Percentiles rank a stretch among this genome's conserved stretches.
phyloP scores from a whole-genome alignment of 2,329 filamentous ascomycete species.

The Dryadomyces quercus-mongolicae region DNA sequence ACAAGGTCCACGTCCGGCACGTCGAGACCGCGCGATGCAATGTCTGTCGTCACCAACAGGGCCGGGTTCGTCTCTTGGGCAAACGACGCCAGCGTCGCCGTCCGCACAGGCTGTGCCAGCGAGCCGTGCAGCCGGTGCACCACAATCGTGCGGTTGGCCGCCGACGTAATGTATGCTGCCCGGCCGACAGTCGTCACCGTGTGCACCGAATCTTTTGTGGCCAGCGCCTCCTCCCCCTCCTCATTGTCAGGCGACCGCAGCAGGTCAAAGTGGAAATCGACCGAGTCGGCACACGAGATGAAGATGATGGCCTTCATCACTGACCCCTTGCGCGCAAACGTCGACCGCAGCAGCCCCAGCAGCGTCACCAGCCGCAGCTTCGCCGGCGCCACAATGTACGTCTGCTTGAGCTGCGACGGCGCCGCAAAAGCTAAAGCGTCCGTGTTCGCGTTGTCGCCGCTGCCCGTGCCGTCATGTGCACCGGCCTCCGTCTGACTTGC shows the following conservation, averaged over 20 bases:
- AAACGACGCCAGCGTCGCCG: conserved; percentile 74
- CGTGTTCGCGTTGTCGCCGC: conserved; percentile 25
- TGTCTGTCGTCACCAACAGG: conserved; percentile 86
- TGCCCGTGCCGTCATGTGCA: not conserved
- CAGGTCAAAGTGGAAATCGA: conserved; percentile 90
- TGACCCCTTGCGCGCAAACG: conserved; percentile 77
- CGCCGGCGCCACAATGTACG: conserved; percentile 74
- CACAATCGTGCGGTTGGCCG: conserved; percentile 60
- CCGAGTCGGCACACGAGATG: conserved; percentile 91
- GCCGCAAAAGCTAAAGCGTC: conserved; percentile 66
- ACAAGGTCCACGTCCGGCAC: conserved; percentile 91
- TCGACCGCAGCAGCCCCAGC: conserved; percentile 69
- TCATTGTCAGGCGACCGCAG: conserved; percentile 47
- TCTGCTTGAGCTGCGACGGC: conserved; percentile 87
- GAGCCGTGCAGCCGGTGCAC: conserved; percentile 87
- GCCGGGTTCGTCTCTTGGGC: conserved; percentile 60
- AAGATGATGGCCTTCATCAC: conserved; percentile 97
- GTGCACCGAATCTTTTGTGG: conserved; percentile 15
- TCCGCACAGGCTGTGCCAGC: conserved; percentile 75
- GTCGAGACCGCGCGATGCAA: conserved; percentile 89
- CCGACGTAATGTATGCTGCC: conserved; percentile 60
- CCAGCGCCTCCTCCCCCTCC: too few species aligned
- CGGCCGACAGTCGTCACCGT: conserved; percentile 44
- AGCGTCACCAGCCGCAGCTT: conserved; percentile 87
- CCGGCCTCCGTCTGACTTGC: conserved; percentile 34